Conservation (phyloP, 2,329 filamentous ascomycete species). For the Penicillium sp. region DNA sequence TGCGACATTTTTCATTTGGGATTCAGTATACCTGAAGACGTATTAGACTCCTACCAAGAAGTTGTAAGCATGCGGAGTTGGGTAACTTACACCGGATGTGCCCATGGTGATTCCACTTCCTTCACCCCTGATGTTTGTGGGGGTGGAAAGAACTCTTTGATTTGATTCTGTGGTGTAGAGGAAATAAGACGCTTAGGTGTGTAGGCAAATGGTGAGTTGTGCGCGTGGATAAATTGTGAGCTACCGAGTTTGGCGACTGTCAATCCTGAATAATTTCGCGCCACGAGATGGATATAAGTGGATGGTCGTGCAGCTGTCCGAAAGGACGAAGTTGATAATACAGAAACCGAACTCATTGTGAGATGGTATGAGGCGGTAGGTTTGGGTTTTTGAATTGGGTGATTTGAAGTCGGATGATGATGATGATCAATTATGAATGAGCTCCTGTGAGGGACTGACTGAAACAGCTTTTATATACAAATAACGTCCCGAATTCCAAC, state of each 20-base stretch:
- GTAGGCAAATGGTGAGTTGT: conserved; percentile 1
- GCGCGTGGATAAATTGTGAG: conserved; percentile 17
- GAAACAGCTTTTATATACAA: not conserved
- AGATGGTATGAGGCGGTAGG: not conserved
- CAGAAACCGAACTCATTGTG: conserved; percentile 32
- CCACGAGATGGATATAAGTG: conserved; percentile 23
- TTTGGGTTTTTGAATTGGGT: not conserved
- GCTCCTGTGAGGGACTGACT: not conserved
- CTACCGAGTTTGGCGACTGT: conserved; percentile 20
- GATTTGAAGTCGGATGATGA: not conserved
- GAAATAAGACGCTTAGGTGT: conserved; percentile 15
- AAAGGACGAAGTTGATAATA: conserved; percentile 28
- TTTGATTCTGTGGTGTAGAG: conserved; percentile 17
- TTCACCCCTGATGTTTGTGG: conserved; percentile 15
- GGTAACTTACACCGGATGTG: conserved; percentile 49
- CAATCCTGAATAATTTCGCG: conserved; percentile 27
- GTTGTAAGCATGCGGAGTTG: not conserved
- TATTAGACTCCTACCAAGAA: conserved; percentile 13
- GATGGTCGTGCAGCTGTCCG: conserved; percentile 30
- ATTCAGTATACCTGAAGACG: conserved; percentile 62
- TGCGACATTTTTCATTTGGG: conserved; percentile 73
- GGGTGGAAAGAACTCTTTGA: conserved; percentile 20
- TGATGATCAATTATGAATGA: not conserved
- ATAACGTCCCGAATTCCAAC: not conserved
- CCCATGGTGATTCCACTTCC: conserved; percentile 17